Percentiles rank a stretch among this genome's conserved stretches.
phyloP scores from a whole-genome alignment of 2,329 filamentous ascomycete species.

The Cladosporium sphaerospermum region DNA sequence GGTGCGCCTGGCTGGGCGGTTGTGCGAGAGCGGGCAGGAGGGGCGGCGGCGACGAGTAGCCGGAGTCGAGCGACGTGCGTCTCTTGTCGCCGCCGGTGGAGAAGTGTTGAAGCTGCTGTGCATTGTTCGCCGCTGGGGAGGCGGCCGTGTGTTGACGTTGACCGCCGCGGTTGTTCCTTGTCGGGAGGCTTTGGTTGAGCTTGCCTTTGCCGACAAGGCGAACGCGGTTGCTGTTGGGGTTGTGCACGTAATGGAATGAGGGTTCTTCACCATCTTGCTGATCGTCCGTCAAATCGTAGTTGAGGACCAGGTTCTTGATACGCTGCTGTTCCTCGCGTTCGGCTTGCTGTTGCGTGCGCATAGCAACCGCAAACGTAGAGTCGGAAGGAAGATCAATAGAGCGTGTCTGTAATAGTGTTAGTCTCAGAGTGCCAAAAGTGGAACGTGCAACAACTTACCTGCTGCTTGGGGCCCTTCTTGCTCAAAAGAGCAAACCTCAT shows the following conservation, averaged over 20 bases:
- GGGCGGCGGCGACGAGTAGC: constrained; percentile 9
- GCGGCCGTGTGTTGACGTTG: constrained; percentile 10
- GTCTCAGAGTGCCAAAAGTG: not conserved
- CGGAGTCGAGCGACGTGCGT: constrained; percentile 14
- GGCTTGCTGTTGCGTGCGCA: constrained; percentile 92
- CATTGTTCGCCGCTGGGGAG: not conserved
- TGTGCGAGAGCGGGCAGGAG: not conserved
- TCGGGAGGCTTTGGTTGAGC: constrained; percentile 34
- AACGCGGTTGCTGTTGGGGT: constrained; percentile 46
- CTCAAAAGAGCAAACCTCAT: constrained; percentile 97
- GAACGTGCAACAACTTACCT: constrained; percentile 51
- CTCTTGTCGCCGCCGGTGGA: constrained; percentile 6
- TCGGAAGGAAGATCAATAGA: constrained; percentile 86
- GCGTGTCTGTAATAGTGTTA: constrained; percentile 57
- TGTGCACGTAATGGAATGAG: constrained; percentile 38
- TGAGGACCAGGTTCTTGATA: constrained; percentile 95
- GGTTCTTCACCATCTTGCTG: constrained; percentile 63
- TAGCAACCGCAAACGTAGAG: constrained; percentile 89
- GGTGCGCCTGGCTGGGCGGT: not conserved
- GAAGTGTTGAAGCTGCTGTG: not conserved
- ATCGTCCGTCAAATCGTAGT: constrained; percentile 84
- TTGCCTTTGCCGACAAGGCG: constrained; percentile 30
- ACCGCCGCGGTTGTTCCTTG: constrained; percentile 12
- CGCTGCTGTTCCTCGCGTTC: constrained; percentile 95
- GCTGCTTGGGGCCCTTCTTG: constrained; percentile 91